Conservation (phyloP, 257 asterid genomes). For the Salvia miltiorrhiza region DNA sequence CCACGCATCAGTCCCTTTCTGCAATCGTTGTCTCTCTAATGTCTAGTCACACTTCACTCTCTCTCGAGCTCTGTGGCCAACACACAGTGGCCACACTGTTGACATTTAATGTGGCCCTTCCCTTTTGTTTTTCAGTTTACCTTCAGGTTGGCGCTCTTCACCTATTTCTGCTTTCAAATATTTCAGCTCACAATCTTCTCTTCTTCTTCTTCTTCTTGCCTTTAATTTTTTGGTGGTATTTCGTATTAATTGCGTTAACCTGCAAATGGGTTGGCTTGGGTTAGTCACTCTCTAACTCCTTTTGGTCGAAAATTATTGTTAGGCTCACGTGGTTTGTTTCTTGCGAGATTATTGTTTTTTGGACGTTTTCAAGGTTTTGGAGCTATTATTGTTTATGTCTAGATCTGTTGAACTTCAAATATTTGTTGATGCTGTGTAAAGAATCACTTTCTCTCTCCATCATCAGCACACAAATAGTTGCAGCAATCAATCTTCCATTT, state of each 20-base stretch:
- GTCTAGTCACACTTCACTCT: slow-evolving; percentile 29
- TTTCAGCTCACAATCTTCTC: not conserved
- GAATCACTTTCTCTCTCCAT: not conserved
- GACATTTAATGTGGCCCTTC: slow-evolving; percentile 21
- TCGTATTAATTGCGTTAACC: not conserved
- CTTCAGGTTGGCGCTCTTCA: slow-evolving; percentile 13
- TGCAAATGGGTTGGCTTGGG: slow-evolving; percentile 8
- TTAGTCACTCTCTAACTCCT: not conserved
- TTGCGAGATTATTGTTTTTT: not conserved
- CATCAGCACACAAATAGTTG: too few relatives aligned
- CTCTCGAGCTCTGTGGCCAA: slow-evolving; percentile 19
- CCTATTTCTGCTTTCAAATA: not conserved
- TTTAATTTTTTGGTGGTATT: not conserved
- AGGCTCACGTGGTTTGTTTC: slow-evolving; percentile 10
- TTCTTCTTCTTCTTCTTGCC: not conserved
- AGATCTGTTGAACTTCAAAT: slow-evolving; percentile 23
- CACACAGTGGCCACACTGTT: slow-evolving; percentile 14
- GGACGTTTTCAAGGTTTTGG: slow-evolving; percentile 7
- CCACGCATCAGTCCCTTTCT: slow-evolving; percentile 5
- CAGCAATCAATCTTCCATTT: too few relatives aligned
- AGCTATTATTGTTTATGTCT: slow-evolving; percentile 8
- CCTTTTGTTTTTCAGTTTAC: not conserved
- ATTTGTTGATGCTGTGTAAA: not conserved
- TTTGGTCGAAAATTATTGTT: not conserved
- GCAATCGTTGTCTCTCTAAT: slow-evolving; percentile 21